These are phyloP conservation scores for Diaporthe caulivora DNA, from an alignment of 2,329 filamentous ascomycete species.

Conservation along the genomic window DNA sequence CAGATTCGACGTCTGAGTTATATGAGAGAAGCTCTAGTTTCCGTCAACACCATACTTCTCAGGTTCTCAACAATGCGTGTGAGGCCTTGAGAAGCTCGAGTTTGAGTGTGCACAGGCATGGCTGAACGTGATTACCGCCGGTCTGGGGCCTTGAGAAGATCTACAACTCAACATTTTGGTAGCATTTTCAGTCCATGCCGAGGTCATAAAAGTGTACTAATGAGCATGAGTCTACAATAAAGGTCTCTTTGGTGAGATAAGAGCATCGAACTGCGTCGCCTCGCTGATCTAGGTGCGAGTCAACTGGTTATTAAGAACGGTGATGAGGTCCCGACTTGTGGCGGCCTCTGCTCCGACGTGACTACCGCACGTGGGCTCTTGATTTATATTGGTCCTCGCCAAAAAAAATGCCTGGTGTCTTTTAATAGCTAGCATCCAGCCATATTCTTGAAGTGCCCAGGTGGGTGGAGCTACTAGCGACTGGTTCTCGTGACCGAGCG, in stretches of 20 bases:
- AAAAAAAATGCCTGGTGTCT: background rate
- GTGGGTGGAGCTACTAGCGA: background rate
- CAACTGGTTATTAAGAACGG: too few relatives aligned
- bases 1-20: background rate
- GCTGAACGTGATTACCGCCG: too few relatives aligned
- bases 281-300: background rate
- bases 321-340: too few relatives aligned
- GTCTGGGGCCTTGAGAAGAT: background rate
- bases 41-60: background rate
- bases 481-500: conserved; percentile 10
- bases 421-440: background rate
- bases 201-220: background rate
- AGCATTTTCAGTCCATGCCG: too few relatives aligned
- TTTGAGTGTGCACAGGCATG: background rate
- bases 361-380: background rate
- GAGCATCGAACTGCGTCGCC: background rate
- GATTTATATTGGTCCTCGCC: background rate
- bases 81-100: background rate
- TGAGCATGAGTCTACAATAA: background rate
- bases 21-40: too few relatives aligned
- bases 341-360: background rate
- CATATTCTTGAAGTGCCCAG: too few relatives aligned
- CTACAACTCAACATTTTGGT: background rate
- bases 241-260: background rate
- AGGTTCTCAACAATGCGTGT: background rate